These are phyloP conservation scores for Aulographum hederae DNA, from an alignment of 2,329 filamentous ascomycete genomes.

Conservation along the genomic window DNA sequence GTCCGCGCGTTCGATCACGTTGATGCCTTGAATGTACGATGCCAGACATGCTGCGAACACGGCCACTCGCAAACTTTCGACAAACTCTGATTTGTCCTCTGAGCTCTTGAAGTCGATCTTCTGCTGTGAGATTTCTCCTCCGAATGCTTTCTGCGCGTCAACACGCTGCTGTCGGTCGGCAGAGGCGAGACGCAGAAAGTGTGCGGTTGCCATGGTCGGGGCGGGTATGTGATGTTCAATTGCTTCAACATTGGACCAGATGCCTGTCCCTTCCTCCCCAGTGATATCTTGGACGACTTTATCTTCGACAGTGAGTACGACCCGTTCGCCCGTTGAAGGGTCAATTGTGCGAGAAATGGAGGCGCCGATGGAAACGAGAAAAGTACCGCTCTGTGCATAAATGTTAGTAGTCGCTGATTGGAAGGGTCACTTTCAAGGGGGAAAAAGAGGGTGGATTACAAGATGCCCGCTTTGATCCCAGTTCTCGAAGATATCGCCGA, in stretches of 20 bases:
- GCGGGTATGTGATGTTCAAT: constrained; percentile 42
- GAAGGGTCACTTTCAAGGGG: neutral
- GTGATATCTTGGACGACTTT: constrained; percentile 55
- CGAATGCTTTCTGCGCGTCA: constrained; percentile 28
- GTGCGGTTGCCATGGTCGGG: constrained; percentile 43
- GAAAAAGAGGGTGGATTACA: constrained; percentile 16
- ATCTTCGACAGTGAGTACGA: constrained; percentile 45
- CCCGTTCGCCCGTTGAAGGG: constrained; percentile 20
- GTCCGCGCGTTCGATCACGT: constrained; percentile 42
- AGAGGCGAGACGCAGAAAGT: constrained; percentile 45
- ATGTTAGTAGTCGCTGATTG: constrained; percentile 1
- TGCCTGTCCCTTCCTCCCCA: constrained; percentile 46
- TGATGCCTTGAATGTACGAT: constrained; percentile 47
- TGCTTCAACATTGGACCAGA: constrained; percentile 46
- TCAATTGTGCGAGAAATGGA: constrained; percentile 37
- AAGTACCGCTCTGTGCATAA: constrained; percentile 37
- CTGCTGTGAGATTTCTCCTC: constrained; percentile 21
- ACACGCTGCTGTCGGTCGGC: constrained; percentile 39
- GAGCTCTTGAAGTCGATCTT: constrained; percentile 14
- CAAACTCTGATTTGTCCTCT: constrained; percentile 22
- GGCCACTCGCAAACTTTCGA: constrained; percentile 40
- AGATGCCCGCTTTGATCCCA: constrained; percentile 45
- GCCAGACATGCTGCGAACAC: constrained; percentile 43
- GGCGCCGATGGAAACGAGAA: constrained; percentile 42
- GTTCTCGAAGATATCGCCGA: constrained; percentile 37